Evolutionary conservation across 805 yeast genomes (phyloP), one percentile per base, ranked within the genome.

Genomic region (Saccharomycopsis fibuligera): DNA sequence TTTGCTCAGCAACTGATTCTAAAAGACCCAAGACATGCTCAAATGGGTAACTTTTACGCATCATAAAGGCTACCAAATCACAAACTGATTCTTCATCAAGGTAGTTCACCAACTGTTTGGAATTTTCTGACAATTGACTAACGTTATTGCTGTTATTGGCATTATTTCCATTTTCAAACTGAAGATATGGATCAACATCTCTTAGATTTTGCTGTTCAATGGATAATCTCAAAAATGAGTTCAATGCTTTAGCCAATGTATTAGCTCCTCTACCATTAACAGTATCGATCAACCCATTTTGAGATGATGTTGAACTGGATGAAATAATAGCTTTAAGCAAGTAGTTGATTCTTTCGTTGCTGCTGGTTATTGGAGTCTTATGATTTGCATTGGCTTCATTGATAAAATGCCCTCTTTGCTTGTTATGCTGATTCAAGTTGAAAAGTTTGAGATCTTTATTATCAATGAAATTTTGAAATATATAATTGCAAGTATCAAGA

Each of bases 81-180:
- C 23, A 19, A 21, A 41, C 12, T 5, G 46, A 23, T 19, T 47
- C 46, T 24, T 35, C 35, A n/a, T 47, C 17, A 14, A 47, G 42
- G 24, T 47, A 24, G 19, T 42, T 24, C 19, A 47, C 36, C 22
- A 47, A 47, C n/a, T 41, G 16, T 37, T 37, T 25, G 6, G 50
- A 47, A 12, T 21, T 23, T 14, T 17, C 19, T 19, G 38, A 17
- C 30, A 41, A 27, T 29, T 2, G 10, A n/a, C 16, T 38, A n/a
- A 12, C n/a, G 5, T n/a, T n/a, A n/a, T 23, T 38, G 5, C 25
- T 24, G n/a, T n/a, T n/a, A n/a, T n/a, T n/a, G n/a, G n/a, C n/a
- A 6, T 10, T 12, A 6, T 5, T 6, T 10, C 21, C 30, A 33
- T 47, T 36, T 33, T 46, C 41, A 31, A 45, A 45, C 23, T 38